A percentile compares a stretch with the other conserved stretches of the same genome.
Evolutionary conservation across 331 rosid species (phyloP).

Genomic region (Rosa hybrid): DNA sequence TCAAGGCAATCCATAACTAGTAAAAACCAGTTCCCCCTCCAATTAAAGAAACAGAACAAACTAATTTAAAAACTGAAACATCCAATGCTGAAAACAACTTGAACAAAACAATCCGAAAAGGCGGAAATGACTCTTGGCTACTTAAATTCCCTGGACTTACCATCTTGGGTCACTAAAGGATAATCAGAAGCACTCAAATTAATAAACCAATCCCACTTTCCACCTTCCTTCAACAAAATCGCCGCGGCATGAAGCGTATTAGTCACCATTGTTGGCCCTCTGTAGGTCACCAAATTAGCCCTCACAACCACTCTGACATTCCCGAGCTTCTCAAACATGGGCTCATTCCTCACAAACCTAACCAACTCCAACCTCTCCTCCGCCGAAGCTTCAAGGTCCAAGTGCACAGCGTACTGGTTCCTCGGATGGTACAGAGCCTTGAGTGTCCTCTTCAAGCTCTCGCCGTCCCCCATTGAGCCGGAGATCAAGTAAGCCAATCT

Average conservation of each 20-base stretch:
- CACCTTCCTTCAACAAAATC: constrained; percentile 80
- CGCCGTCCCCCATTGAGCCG: constrained; percentile 82
- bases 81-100: not conserved
- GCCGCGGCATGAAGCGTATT: constrained; percentile 96
- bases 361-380: constrained; percentile 74
- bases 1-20: not conserved
- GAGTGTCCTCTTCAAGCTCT: constrained; percentile 78
- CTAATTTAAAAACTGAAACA: not conserved
- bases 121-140: not conserved
- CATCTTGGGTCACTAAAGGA: constrained; percentile 93
- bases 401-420: constrained; percentile 81
- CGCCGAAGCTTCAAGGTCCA: constrained; percentile 80
- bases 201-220: constrained; percentile 95
- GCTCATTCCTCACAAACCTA: constrained; percentile 61
- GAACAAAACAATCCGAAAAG: not conserved
- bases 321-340: constrained; percentile 60
- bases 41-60: not conserved
- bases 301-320: constrained; percentile 74
- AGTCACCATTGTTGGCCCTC: constrained; percentile 93
- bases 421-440: constrained; percentile 90
- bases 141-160: constrained; percentile 33
- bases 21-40: constrained; percentile 9
- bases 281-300: constrained; percentile 90
- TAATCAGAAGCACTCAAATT: constrained; percentile 95
- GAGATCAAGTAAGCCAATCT: constrained; percentile 95